A percentile compares a stretch with the other conserved stretches of the same genome.
Evolutionary conservation across 73 alveolate species (phyloP).

Genomic region (Urostyla sp.): DNA sequence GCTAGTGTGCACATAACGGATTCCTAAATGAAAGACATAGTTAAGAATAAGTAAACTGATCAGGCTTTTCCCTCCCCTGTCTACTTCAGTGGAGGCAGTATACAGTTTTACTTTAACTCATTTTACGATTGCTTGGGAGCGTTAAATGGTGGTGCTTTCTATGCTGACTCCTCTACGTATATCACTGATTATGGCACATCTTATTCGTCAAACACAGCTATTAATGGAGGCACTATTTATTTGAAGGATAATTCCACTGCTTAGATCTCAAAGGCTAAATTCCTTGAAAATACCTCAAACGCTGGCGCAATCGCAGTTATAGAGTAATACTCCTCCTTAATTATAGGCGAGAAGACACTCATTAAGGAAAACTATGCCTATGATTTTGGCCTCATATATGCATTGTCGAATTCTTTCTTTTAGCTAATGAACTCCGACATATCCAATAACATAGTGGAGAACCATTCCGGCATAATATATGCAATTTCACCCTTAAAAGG

Average conservation of each 20-base stretch:
- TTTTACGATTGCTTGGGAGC: constrained; percentile 8
- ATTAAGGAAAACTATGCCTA: constrained; percentile 1
- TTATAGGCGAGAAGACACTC: not conserved
- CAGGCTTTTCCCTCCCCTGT: not conserved
- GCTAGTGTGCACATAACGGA: too few species aligned
- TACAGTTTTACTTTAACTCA: not conserved
- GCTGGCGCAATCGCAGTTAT: constrained; percentile 5
- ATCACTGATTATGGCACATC: not conserved
- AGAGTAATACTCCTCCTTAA: not conserved
- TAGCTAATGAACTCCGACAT: not conserved
- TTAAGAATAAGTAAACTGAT: not conserved
- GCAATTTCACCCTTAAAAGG: constrained; percentile 31
- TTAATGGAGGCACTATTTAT: constrained; percentile 30
- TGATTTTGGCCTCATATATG: constrained; percentile 16
- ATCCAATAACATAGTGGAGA: not conserved
- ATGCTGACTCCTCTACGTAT: not conserved
- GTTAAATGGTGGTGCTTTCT: constrained; percentile 24
- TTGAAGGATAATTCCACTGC: not conserved
- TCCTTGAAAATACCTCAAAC: constrained; percentile 2
- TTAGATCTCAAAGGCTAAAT: not conserved
- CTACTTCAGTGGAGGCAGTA: not conserved
- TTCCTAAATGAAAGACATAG: not conserved
- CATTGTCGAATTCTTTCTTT: not conserved
- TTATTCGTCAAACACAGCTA: not conserved
- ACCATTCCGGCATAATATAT: not conserved